phyloP scores from a whole-genome alignment of 495 filamentous ascomycete species.

The Xanthoparmelia taractica region DNA sequence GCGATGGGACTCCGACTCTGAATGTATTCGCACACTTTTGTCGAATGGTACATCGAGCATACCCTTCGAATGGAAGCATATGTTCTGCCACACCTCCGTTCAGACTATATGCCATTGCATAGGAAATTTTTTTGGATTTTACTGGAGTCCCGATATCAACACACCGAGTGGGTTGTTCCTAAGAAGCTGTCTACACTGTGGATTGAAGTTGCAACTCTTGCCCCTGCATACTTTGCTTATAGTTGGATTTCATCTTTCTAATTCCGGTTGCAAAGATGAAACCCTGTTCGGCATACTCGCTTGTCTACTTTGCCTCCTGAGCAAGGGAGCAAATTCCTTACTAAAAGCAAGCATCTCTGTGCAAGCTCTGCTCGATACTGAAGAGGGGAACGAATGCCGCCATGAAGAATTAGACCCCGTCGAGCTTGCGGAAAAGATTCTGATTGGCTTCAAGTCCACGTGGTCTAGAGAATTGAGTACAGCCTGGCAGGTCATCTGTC shows the following conservation, averaged over 20 bases:
- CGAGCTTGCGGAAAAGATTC: slow-evolving; percentile 11
- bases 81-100: slow-evolving; percentile 38
- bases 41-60: slow-evolving; percentile 24
- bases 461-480: slow-evolving; percentile 17
- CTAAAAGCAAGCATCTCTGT: slow-evolving; percentile 17
- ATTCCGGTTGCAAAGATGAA: slow-evolving; percentile 30
- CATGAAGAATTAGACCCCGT: slow-evolving; percentile 17
- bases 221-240: slow-evolving; percentile 36
- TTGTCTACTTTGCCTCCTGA: slow-evolving; percentile 34
- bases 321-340: slow-evolving; percentile 30
- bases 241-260: slow-evolving; percentile 32
- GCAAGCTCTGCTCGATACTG: slow-evolving; percentile 11
- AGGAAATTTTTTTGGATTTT: slow-evolving; percentile 29
- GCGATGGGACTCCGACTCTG: slow-evolving; percentile 37
- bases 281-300: slow-evolving; percentile 37
- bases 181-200: slow-evolving; percentile 31
- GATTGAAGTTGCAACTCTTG: slow-evolving; percentile 29
- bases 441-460: background rate
- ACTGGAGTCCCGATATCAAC: slow-evolving; percentile 29
- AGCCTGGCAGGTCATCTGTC: slow-evolving; percentile 19
- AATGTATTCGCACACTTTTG: slow-evolving; percentile 26
- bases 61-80: slow-evolving; percentile 35
- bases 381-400: slow-evolving; percentile 10
- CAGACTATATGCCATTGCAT: slow-evolving; percentile 35
- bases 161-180: slow-evolving; percentile 33